Percentiles rank a stretch among this genome's conserved stretches.
Evolutionary conservation across 1,139 yeast species (phyloP).

Genomic region (Spathaspora jeffriesii): DNA sequence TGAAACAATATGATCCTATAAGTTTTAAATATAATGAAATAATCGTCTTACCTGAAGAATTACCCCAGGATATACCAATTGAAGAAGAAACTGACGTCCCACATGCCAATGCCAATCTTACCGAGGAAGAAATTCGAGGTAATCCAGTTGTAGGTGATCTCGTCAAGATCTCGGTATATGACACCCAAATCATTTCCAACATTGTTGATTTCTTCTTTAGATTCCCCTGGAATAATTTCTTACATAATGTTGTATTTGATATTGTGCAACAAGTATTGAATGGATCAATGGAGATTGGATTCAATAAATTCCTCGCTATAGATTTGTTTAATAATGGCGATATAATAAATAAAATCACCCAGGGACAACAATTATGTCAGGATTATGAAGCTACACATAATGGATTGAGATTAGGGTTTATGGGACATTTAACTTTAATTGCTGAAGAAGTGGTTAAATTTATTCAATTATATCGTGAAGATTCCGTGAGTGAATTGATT

Average conservation of each 20-base stretch:
- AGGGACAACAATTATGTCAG: conserved; percentile 78
- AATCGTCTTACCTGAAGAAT: conserved; percentile 34
- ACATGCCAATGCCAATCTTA: conserved; percentile 53
- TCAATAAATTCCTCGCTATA: conserved; percentile 84
- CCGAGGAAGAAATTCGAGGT: conserved; percentile 62
- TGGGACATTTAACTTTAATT: conserved; percentile 95
- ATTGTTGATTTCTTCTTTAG: conserved; percentile 83
- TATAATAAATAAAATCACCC: conserved; percentile 75
- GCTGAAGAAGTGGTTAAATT: conserved; percentile 98
- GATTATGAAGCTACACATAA: conserved; percentile 61
- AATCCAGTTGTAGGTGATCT: conserved; percentile 89
- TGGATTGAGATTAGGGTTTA: conserved; percentile 85
- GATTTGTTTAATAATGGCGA: conserved; percentile 81
- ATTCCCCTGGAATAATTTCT: conserved; percentile 97
- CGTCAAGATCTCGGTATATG: conserved; percentile 82
- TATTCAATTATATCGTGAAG: conserved; percentile 71
- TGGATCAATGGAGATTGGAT: conserved; percentile 91
- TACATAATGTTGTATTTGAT: conserved; percentile 97
- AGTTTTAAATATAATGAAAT: conserved; percentile 51
- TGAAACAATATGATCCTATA: conserved; percentile 47
- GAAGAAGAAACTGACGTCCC: conserved; percentile 41
- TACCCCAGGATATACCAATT: too few relatives aligned
- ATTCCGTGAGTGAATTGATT: conserved; percentile 58
- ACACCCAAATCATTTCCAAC: conserved; percentile 75
- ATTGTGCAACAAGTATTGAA: conserved; percentile 94